Evolutionary conservation across 495 filamentous ascomycete genomes (phyloP), one percentile per base, ranked within the genome.

Genomic region (Paragyromitra xinjiangensis): DNA sequence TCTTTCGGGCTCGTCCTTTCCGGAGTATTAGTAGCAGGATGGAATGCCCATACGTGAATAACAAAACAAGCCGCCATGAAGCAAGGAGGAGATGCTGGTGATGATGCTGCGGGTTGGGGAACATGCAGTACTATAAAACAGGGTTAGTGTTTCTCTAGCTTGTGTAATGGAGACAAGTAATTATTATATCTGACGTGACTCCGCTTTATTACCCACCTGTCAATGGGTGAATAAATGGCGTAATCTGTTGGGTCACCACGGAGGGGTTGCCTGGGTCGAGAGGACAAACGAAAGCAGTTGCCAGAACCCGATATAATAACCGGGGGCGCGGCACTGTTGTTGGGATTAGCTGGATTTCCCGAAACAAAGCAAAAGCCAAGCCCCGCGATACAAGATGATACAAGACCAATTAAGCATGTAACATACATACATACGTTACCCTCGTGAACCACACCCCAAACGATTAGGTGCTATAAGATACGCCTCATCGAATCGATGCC

Each of bases 261-360:
- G 39, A 62, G 67, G 62, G 40, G 64, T 12, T 42, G 50, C 40
- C 63, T 72, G 55, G 64, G 53, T 59, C 22, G 61, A 58, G 26
- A 11, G 26, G 50, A 44, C 55, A 63, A 64, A 70, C 64, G 50
- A 71, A 69, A 71, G 29, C 56, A 59, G 74, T 66, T 71, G 65
- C 74, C 61, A 71, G 65, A 79, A 71, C 77, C 77, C 66, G 74
- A 71, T 79, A 79, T 72, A 77, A 79, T 71, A 71, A 67, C 74
- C 66, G 66, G 66, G 70, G 65, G 50, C 59, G 63, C 73, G 63
- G 62, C 42, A 48, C 40, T 65, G 22, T 34, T 76, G 72, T 64
- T 78, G 72, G 71, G 68, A 76, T 71, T 76, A 71, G 70, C 53
- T 77, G 76, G 45, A 66, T 70, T 64, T 65, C 73, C 73, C 77